Evolutionary conservation across 2,329 filamentous ascomycete species (phyloP), one percentile per base, ranked within the genome.

Genomic region (Talaromyces sp.): DNA sequence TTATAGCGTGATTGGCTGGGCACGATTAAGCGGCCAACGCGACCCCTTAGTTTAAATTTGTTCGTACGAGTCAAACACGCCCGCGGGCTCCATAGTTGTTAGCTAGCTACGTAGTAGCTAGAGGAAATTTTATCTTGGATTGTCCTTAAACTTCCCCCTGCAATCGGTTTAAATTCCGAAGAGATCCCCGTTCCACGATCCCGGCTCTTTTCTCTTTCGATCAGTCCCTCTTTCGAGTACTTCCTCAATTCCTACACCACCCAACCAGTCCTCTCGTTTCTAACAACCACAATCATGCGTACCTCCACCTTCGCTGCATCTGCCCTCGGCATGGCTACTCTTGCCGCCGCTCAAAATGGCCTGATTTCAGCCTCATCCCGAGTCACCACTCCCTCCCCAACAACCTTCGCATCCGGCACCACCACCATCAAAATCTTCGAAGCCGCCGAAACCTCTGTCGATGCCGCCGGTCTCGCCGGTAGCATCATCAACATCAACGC

Each of bases 341-440:
- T 59, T 29, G 56, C 36, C 56, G 27, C 15, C 17, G 56, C 56
- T 5, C 56, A 59, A 45, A 38, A 45, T 15, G 56, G 56, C 15
- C 56, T 59, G 10, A 29, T 59, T 29, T 27, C 47, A 29, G 36
- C 19, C 22, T 43, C 56, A 19, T 38, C 56, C 11, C 15, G 22
- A 29, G 25, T n/a, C 25, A 59, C 22, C 36, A 45, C 36, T n/a
- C 22, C 56, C n/a, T 45, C 38, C 5, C 56, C 56, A 19, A 59
- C 56, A n/a, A 43, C 56, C 6, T 59, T 59, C 36, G 56, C 56
- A n/a, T 45, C 56, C 15, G 56, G 56, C 56, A 59, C 56, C 7
- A 59, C 56, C 56, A 43, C 56, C 34, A 45, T 59, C 38, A 40
- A 31, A 29, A 45, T 59, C 22, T 59, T 59, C 36, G 56, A 59